Evolutionary conservation across 352 stramenopile species (phyloP).

Genomic region (Pythium chondricola): DNA sequence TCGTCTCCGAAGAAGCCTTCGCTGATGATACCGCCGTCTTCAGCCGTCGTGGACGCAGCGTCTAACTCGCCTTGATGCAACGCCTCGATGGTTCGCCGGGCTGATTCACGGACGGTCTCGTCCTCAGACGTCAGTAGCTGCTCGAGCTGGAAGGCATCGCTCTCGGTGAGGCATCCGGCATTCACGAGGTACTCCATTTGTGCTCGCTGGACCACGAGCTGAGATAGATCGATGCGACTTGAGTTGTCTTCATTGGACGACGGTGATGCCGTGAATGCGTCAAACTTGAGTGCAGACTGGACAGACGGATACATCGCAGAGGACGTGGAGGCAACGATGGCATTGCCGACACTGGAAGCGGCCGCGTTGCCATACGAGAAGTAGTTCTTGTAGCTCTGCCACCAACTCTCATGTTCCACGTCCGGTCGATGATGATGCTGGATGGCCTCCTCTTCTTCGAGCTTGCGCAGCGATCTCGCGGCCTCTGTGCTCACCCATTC

Average conservation of each 20-base stretch:
- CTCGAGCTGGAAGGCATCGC: constrained; percentile 68
- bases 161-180: constrained; percentile 43
- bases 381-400: constrained; percentile 50
- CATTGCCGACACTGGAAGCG: background rate
- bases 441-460: constrained; percentile 54
- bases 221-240: constrained; percentile 1
- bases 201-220: constrained; percentile 49
- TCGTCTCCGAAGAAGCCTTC: constrained; percentile 26
- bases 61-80: constrained; percentile 56
- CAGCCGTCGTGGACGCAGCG: constrained; percentile 2
- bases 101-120: constrained; percentile 31
- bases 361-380: constrained; percentile 25
- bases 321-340: constrained; percentile 3
- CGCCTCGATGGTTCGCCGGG: constrained; percentile 48
- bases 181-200: constrained; percentile 79
- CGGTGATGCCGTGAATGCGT: background rate
- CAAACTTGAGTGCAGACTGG: constrained; percentile 17
- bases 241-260: background rate
- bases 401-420: constrained; percentile 53
- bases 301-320: constrained; percentile 36
- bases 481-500: constrained; percentile 83
- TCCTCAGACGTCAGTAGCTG: constrained; percentile 56
- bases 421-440: constrained; percentile 33
- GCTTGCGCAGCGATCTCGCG: constrained; percentile 46
- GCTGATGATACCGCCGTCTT: constrained; percentile 23